Percentiles rank a stretch among this genome's conserved stretches.
Evolutionary conservation across 371 early-diverging fungal species (phyloP).

Genomic region (Enteropsectra breve): DNA sequence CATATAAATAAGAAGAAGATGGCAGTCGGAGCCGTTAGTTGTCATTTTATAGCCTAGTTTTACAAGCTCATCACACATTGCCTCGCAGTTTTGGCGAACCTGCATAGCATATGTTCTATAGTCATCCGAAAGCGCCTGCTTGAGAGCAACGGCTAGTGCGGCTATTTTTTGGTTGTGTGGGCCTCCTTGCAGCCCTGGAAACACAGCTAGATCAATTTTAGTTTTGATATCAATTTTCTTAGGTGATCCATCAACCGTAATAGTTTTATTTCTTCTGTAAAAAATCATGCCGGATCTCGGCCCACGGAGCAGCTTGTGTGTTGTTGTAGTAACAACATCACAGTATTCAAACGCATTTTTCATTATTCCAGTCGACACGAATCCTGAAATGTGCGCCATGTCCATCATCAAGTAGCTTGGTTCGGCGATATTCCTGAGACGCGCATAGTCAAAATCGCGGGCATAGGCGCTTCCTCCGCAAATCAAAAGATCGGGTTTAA

Average conservation of each 20-base stretch:
- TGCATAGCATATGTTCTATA: conserved; percentile 79
- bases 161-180: conserved; percentile 98
- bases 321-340: conserved; percentile 95
- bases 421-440: conserved; percentile 57
- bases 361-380: conserved; percentile 46
- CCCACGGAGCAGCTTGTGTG: conserved; percentile 94
- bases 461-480: conserved; percentile 93
- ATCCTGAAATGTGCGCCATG: conserved; percentile 83
- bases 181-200: conserved; percentile 96
- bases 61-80: conserved; percentile 69
- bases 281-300: conserved; percentile 88
- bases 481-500: conserved; percentile 87
- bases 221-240: conserved; percentile 79
- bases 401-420: conserved; percentile 87
- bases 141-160: conserved; percentile 84
- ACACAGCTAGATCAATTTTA: conserved; percentile 85
- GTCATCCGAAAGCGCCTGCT: conserved; percentile 72
- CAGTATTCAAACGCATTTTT: conserved; percentile 75
- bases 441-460: conserved; percentile 78
- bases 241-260: conserved; percentile 64
- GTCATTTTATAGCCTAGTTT: conserved; percentile 67
- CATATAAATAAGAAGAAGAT: conserved; percentile 28
- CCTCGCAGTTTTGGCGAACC: conserved; percentile 74
- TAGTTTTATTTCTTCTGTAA: conserved; percentile 77
- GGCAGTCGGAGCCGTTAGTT: conserved; percentile 79